Percentiles rank a stretch among this genome's conserved stretches.
phyloP scores from a whole-genome alignment of 305 asterid genomes.

The Salvia sclarea region DNA sequence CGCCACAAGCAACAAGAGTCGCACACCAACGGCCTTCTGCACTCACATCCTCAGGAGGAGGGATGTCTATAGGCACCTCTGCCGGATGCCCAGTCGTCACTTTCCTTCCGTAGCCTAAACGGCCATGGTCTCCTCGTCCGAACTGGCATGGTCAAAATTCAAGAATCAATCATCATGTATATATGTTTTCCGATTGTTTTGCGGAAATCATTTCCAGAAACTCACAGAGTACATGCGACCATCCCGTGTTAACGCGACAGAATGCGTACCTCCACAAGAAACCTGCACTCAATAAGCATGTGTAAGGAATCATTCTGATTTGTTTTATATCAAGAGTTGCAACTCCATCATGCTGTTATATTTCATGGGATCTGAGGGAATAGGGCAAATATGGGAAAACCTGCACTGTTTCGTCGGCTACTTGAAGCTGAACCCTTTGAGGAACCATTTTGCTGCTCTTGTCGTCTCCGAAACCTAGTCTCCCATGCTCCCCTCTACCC shows the following conservation, averaged over 20 bases:
- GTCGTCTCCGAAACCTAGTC: slow-evolving; percentile 99
- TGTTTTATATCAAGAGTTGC: neutral
- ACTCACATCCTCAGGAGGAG: slow-evolving; percentile 53
- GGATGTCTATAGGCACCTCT: slow-evolving; percentile 77
- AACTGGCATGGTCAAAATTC: slow-evolving; percentile 50
- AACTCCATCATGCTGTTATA: neutral
- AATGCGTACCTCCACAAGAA: slow-evolving; percentile 98
- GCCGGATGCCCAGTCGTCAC: slow-evolving; percentile 90
- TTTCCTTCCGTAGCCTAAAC: slow-evolving; percentile 91
- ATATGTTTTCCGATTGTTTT: neutral
- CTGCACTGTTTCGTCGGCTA: slow-evolving; percentile 87
- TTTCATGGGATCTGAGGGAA: neutral
- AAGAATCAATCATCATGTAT: neutral
- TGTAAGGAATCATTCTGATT: neutral
- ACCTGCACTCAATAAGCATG: slow-evolving; percentile 52
- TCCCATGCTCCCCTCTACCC: slow-evolving; percentile 99
- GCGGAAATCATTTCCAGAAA: slow-evolving; percentile 24
- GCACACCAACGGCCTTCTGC: slow-evolving; percentile 73
- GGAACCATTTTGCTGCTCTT: slow-evolving; percentile 99
- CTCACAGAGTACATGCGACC: slow-evolving; percentile 91
- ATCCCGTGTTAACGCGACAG: slow-evolving; percentile 85
- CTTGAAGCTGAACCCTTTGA: slow-evolving; percentile 88
- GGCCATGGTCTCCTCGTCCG: slow-evolving; percentile 98
- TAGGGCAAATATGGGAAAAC: slow-evolving; percentile 40
- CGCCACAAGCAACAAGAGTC: slow-evolving; percentile 87